Conservation (phyloP, 805 yeast species). For the Kodamaea lidongshanica region DNA sequence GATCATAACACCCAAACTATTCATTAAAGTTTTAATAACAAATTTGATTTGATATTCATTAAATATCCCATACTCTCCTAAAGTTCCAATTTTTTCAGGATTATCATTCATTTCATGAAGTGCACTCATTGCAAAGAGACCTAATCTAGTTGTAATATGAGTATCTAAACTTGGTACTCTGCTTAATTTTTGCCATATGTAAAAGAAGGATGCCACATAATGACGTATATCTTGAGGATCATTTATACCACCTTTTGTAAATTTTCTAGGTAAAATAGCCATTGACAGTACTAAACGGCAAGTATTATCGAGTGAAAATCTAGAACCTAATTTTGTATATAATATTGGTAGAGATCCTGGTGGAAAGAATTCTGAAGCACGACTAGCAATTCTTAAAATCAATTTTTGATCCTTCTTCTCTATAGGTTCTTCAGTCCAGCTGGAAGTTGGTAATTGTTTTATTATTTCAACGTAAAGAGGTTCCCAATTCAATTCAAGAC, state of each 20-base stretch:
- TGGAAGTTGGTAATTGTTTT: constrained; percentile 27
- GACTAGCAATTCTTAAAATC: constrained; percentile 46
- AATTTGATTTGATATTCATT: constrained; percentile 54
- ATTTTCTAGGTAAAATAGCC: constrained; percentile 46
- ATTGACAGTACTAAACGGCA: constrained; percentile 47
- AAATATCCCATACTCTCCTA: constrained; percentile 58
- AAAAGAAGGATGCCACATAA: constrained; percentile 61
- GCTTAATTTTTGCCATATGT: constrained; percentile 60
- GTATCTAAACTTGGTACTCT: constrained; percentile 50
- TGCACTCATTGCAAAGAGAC: constrained; percentile 50
- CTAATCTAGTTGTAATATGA: constrained; percentile 58
- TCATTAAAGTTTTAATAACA: constrained; percentile 50
- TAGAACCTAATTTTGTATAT: constrained; percentile 45
- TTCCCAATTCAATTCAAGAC: constrained; percentile 47
- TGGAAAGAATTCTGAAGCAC: constrained; percentile 51
- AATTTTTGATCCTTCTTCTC: constrained; percentile 47
- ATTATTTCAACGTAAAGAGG: constrained; percentile 35
- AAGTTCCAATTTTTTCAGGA: constrained; percentile 13
- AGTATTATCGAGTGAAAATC: constrained; percentile 50
- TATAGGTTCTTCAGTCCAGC: constrained; percentile 32
- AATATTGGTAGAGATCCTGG: constrained; percentile 42
- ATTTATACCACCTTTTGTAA: constrained; percentile 24
- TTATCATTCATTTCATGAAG: constrained; percentile 25
- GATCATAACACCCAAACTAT: constrained; percentile 41
- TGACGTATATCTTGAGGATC: constrained; percentile 40